A percentile compares a stretch with the other conserved stretches of the same genome.
Evolutionary conservation across 2,329 filamentous ascomycete species (phyloP).

Genomic region (Colletotrichum spinosum): DNA sequence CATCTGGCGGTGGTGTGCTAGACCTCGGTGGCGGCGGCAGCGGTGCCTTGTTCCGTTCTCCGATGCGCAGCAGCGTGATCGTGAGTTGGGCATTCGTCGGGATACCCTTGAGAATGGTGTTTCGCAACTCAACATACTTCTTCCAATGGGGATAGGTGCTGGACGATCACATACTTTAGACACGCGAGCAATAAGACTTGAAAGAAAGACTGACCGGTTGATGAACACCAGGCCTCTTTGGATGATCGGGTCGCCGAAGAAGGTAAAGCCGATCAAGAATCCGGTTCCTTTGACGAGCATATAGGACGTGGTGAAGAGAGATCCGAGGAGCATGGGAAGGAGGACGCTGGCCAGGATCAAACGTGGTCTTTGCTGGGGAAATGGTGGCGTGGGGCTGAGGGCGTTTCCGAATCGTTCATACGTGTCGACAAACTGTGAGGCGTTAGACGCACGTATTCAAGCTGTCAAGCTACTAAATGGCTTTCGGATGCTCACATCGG

Average conservation of each 20-base stretch:
- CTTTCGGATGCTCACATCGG: constrained; percentile 48
- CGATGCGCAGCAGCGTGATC: constrained; percentile 82
- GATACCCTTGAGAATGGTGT: constrained; percentile 82
- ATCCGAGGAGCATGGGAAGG: constrained; percentile 62
- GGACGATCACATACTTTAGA: constrained; percentile 44
- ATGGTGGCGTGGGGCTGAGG: constrained; percentile 72
- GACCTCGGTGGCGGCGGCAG: constrained; percentile 69
- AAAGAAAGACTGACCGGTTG: constrained; percentile 57
- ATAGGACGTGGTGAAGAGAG: constrained; percentile 67
- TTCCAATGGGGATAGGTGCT: constrained; percentile 76
- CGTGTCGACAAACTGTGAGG: constrained; percentile 52
- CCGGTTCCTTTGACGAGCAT: constrained; percentile 73
- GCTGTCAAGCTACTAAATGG: rapidly evolving
- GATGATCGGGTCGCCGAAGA: constrained; percentile 85
- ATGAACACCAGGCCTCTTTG: constrained; percentile 67
- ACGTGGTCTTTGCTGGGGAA: constrained; percentile 64
- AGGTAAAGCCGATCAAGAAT: constrained; percentile 77
- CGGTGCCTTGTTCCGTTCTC: constrained; percentile 84
- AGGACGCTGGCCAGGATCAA: constrained; percentile 66
- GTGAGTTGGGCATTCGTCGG: constrained; percentile 89
- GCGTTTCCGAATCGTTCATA: constrained; percentile 66
- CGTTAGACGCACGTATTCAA: too few species aligned
- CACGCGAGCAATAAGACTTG: constrained; percentile 32
- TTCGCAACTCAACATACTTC: constrained; percentile 78
- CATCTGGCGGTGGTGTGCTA: constrained; percentile 48